Base-by-base conservation (phyloP, 495 filamentous ascomycete species). In the Penicillium paradoxum region DNA sequence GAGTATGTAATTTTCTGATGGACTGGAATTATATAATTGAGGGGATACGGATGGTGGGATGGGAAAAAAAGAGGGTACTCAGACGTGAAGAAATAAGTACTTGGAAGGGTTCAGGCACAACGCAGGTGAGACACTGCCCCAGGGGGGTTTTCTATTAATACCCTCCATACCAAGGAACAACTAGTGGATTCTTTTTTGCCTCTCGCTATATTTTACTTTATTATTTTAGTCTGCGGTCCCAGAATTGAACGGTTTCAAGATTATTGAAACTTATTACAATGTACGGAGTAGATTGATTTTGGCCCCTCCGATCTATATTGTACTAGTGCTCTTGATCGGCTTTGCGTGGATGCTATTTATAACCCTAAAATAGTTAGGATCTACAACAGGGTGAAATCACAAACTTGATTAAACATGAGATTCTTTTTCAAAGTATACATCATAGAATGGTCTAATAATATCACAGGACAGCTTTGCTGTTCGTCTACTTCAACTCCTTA, bases 401-500 rank as follows among this genome's bases (percentile, higher is more conserved):
- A n/a, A n/a, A n/a, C n/a, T 19, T 30, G 17, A 49, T 42, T 15
- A 22, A 51, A 50, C 17, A 19, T 37, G 19, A 41, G 27, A 46
- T 2, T 15, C 42, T 45, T 42, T 49, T 63, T 62, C 56, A 63
- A 43, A 58, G 52, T 66, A 66, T 58, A 66, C 39, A 57, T 56
- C 54, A 17, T 39, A 22, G 36, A 54, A 33, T 56, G 44, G 40
- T 64, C 53, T 61, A 27, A 63, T 62, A 51, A 45, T 57, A 45
- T 45, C 53, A 60, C 49, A 58, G 38, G 30, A 59, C 39, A 51
- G 15, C 25, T n/a, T 18, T 17, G 49, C 50, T 39, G 47, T 56
- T 30, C 44, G 48, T 64, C 55, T 71, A 75, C 67, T 80, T 78
- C 58, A 68, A 64, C 70, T 78, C 76, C 76, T 83, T 87, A 27